These are phyloP conservation scores for Aspergillus sp. DNA, from an alignment of 2,329 filamentous ascomycete genomes.

Conservation along the genomic window DNA sequence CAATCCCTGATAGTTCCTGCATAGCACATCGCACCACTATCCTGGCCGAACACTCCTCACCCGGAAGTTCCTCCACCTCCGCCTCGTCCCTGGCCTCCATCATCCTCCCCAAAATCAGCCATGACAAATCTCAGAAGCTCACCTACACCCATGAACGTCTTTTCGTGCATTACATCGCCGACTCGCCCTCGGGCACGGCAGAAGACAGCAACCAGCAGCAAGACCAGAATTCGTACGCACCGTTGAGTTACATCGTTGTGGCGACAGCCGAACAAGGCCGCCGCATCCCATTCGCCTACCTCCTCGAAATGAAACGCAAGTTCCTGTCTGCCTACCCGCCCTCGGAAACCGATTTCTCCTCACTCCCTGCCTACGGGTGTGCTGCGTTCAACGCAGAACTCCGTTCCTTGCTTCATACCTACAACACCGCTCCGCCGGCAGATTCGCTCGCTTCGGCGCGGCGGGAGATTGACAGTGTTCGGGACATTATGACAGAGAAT, in stretches of 20 bases:
- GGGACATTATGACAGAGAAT: constrained; percentile 92
- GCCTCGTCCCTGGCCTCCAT: constrained; percentile 86
- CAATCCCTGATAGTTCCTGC: constrained; percentile 62
- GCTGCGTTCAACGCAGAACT: constrained; percentile 80
- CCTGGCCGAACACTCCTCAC: constrained; percentile 85
- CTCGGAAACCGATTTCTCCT: constrained; percentile 64
- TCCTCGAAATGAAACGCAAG: constrained; percentile 82
- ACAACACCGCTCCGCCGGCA: constrained; percentile 71
- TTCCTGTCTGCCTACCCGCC: constrained; percentile 71
- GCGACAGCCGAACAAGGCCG: constrained; percentile 76
- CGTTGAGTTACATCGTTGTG: constrained; percentile 87
- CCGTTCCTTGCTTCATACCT: constrained; percentile 73
- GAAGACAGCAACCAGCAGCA: constrained; percentile 23
- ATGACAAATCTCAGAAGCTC: constrained; percentile 75
- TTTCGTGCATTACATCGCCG: constrained; percentile 93
- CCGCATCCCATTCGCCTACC: constrained; percentile 86
- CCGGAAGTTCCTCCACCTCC: constrained; percentile 75
- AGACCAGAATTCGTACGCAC: constrained; percentile 61
- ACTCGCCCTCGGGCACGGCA: constrained; percentile 62
- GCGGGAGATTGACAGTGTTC: constrained; percentile 85
- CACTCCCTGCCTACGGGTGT: constrained; percentile 83
- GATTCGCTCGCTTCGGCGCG: constrained; percentile 82
- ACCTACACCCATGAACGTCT: constrained; percentile 90
- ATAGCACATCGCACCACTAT: constrained; percentile 93
- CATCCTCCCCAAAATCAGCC: constrained; percentile 91